Evolutionary conservation across 1,139 yeast genomes (phyloP), one percentile per base, ranked within the genome.

Genomic region (Citeromyces hawaiiensis): DNA sequence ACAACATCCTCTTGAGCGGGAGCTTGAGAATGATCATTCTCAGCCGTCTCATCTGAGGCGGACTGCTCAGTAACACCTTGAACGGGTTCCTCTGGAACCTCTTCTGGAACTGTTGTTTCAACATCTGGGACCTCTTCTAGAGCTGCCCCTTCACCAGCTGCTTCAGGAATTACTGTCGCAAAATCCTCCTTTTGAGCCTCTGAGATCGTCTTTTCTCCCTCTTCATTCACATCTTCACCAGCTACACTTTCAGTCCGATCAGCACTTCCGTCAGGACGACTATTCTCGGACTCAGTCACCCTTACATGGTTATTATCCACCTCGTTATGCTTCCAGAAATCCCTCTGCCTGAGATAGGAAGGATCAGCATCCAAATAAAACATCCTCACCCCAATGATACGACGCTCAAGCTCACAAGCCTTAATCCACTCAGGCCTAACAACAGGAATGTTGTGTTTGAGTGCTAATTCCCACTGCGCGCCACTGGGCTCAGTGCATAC

Each of bases 361-460:
- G 46, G 50, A 37, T 62, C 37, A 13, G 73, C 64, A 51, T 68
- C 71, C 29, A 82, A 64, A 50, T 83, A 83, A 50, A 81, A 83
- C 46, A 86, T 87, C 50, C 95, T 71, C 11, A 93, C 99, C 23
- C 97, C 96, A 35, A 88, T 94, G 44, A 91, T 76, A 52, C 96
- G 65, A 49, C 94, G 73, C 53, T 88, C 97, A 38, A 72, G 61
- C 52, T 86, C 94, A 63, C 98, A 91, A 0, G 96, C 96, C 59
- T 83, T 81, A 43, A 91, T 66, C 97, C 97, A 91, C 56, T 91
- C 97, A 0, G 98, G 98, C 56, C 96, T 73, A 21, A 91, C 91
- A 36, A 91, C 75, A 3, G 99, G 99, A 43, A 91, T 87, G 55
- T 88, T 91, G 68, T 78, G 72, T 44, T 82, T 88, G 45, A 73